Evolutionary conservation across 169 alveolate genomes (phyloP).

Genomic region (Cryptosporidium sp.): DNA sequence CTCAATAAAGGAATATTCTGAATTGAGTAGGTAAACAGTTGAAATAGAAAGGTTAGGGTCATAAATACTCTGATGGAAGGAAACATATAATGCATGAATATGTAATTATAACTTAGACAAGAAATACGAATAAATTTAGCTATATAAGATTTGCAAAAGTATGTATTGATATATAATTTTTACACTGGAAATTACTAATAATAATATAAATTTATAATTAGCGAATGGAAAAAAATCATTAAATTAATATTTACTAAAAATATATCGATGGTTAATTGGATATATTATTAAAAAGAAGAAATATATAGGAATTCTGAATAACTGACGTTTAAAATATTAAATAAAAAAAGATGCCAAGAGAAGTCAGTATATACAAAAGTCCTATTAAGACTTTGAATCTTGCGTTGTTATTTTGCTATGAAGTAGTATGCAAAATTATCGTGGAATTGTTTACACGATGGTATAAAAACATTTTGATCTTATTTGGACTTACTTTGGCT

Average conservation of each 20-base stretch:
- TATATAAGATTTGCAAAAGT: no score
- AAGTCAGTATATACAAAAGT: conserved; percentile 32
- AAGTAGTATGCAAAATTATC: conserved; percentile 2
- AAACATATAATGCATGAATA: not conserved
- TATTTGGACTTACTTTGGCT: not conserved
- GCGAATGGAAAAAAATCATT: no score
- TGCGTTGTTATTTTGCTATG: conserved; percentile 42
- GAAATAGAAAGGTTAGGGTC: no score
- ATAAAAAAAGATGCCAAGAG: not conserved
- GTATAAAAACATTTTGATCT: conserved; percentile 21
- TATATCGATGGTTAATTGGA: not conserved
- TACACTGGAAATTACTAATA: no score
- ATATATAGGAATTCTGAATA: not conserved
- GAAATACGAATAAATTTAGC: no score
- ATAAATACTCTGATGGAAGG: not conserved
- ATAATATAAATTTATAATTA: no score
- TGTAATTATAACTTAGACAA: no score
- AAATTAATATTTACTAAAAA: no score
- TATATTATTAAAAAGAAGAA: not conserved
- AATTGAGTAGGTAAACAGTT: not conserved
- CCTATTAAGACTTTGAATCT: conserved; percentile 45
- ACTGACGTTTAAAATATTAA: no score
- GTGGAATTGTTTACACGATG: conserved; percentile 9
- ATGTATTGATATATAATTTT: no score
- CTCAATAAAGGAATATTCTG: not conserved